Evolutionary conservation across 1,284 basidiomycete species (phyloP), one percentile per base, ranked within the genome.

Genomic region (Trametes sp.): DNA sequence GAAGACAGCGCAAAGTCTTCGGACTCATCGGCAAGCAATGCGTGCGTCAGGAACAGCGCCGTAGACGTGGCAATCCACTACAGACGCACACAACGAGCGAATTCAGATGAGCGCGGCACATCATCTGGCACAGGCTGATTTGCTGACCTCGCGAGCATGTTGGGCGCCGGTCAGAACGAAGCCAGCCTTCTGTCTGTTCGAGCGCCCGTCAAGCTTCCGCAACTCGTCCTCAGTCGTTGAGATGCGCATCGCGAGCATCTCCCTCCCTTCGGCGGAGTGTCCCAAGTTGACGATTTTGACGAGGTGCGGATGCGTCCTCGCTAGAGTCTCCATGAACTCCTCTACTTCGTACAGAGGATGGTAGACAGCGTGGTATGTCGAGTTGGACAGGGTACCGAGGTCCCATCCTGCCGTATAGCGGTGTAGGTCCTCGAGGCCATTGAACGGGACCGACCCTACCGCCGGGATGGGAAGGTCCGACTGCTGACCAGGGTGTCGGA

Each of bases 1-100:
- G 73, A 68, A 1, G 78, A 72, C 10, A 88, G 75, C 0, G 84
- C 83, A 52, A 80, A 80, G 21, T 75, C 69, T 62, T 87, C 81
- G 1, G 81, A 76, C 0, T 78, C 66, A 58, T 86, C 77, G 3
- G 86, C 76, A 3, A 90, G 79, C 8, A 95, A 80, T 0, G 87
- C 82, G 72, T 95, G 92, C 0, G 89, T 82, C 52, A 94, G 77
- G 75, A 93, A 95, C 13, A 93, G 77, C 0, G 90, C 81, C 0
- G 92, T 84, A 0, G 93, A 84, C 0, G 90, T 87, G 0, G 92
- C 89, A 53, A 95, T 85, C 93, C 93, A 96, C 88, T 94, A 3
- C 31, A 29, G 33, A 54, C n/a, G 19, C n/a, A 33, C 6, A 6
- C 31, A 11, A 33, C n/a, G n/a, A 11, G 45, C n/a, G 11, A 26